Evolutionary conservation across 1,284 basidiomycete species (phyloP).

Genomic region (Microbotryum intermedium): DNA sequence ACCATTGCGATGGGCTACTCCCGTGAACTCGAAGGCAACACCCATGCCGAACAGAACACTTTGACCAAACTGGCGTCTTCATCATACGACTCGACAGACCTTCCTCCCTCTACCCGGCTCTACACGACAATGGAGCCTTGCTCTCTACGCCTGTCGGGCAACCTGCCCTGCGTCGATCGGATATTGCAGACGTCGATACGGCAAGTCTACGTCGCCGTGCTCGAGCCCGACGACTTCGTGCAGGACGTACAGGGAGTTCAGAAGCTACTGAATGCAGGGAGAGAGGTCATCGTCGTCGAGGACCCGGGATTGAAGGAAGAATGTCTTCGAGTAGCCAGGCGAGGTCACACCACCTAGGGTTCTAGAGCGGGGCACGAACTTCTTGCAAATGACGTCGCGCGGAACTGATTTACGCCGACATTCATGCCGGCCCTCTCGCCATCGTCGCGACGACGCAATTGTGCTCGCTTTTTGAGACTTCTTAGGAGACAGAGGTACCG

Average conservation of each 20-base stretch:
- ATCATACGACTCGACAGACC: conserved; percentile 28
- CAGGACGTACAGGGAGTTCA: conserved; percentile 70
- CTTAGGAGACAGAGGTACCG: too few species aligned
- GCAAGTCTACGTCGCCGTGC: conserved; percentile 78
- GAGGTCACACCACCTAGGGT: too few species aligned
- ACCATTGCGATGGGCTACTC: conserved; percentile 66
- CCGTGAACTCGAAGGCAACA: conserved; percentile 86
- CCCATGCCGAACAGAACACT: conserved; percentile 95
- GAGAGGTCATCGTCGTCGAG: conserved; percentile 62
- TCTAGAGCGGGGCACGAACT: too few species aligned
- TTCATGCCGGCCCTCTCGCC: too few species aligned
- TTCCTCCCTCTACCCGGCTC: conserved; percentile 41
- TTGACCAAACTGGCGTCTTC: conserved; percentile 58
- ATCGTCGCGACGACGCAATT: too few species aligned
- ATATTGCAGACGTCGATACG: conserved; percentile 63
- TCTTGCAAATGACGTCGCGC: too few species aligned
- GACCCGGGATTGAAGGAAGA: conserved; percentile 45
- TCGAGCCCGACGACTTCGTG: conserved; percentile 93
- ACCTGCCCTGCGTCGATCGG: conserved; percentile 76
- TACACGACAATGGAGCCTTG: conserved; percentile 98
- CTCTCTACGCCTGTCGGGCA: conserved; percentile 76
- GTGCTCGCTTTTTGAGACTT: too few species aligned
- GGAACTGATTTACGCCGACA: too few species aligned
- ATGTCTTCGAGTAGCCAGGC: too few species aligned
- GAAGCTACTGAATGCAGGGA: conserved; percentile 62